phyloP scores from a whole-genome alignment of 2,329 filamentous ascomycete genomes.

The Penicillium sp. region DNA sequence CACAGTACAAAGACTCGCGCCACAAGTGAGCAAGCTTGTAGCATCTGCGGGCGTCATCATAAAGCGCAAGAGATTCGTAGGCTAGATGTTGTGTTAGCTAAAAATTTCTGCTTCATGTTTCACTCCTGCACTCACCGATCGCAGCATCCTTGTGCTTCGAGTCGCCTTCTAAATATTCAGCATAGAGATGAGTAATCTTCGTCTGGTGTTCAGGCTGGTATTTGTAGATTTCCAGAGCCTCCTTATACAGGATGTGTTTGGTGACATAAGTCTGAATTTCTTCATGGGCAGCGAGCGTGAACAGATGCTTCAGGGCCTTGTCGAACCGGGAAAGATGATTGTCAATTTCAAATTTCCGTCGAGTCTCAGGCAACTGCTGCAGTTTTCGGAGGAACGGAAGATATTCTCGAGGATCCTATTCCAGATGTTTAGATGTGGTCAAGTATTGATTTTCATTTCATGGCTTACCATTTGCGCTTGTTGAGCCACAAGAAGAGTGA shows the following conservation, averaged over 20 bases:
- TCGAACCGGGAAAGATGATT: constrained; percentile 76
- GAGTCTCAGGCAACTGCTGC: constrained; percentile 71
- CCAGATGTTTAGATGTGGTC: constrained; percentile 14
- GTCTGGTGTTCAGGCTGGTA: constrained; percentile 73
- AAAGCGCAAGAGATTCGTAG: constrained; percentile 83
- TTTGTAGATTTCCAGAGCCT: constrained; percentile 79
- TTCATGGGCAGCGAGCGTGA: constrained; percentile 72
- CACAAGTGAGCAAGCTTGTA: constrained; percentile 86
- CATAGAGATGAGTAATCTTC: constrained; percentile 77
- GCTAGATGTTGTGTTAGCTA: constrained; percentile 46
- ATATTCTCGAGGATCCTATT: constrained; percentile 83
- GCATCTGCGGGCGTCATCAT: constrained; percentile 73
- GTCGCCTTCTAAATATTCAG: constrained; percentile 71
- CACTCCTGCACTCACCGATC: constrained; percentile 51
- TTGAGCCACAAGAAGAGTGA: constrained; percentile 88
- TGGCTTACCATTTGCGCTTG: constrained; percentile 78
- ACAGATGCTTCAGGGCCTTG: constrained; percentile 79
- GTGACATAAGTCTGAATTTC: constrained; percentile 78
- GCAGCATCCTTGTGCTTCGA: constrained; percentile 86
- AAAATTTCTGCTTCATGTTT: background rate
- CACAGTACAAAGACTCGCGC: constrained; percentile 86
- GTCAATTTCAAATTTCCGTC: constrained; percentile 83
- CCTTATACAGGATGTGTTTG: constrained; percentile 78
- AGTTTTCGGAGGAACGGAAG: constrained; percentile 90
- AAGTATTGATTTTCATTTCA: background rate